phyloP scores from a whole-genome alignment of 208 protist species.

The Trypanosoma brucei region DNA sequence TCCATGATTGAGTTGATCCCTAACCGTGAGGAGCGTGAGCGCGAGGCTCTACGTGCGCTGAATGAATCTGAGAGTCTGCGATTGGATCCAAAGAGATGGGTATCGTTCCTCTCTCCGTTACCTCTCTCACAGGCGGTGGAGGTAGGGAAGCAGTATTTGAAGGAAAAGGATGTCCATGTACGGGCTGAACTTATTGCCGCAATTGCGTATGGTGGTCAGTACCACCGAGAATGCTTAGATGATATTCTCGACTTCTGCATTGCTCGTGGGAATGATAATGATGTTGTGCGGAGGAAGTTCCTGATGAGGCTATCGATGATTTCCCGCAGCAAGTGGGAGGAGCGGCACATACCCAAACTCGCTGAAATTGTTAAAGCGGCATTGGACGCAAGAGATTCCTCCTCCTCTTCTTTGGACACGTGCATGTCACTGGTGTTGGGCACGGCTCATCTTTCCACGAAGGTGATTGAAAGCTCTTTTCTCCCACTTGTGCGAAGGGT shows the following conservation, averaged over 20 bases:
- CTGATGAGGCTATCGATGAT: slow-evolving; percentile 1
- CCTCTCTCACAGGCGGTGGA: slow-evolving; percentile 8
- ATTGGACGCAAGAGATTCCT: slow-evolving; percentile 11
- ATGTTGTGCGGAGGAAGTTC: slow-evolving; percentile 13
- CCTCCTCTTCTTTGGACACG: not conserved
- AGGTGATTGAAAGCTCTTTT: slow-evolving; percentile 6
- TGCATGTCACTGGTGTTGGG: not conserved
- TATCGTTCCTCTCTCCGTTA: slow-evolving; percentile 3
- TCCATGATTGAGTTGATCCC: slow-evolving; percentile 4
- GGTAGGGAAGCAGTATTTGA: slow-evolving; percentile 8
- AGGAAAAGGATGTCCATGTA: not conserved
- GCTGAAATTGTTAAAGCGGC: slow-evolving; percentile 1
- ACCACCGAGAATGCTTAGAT: slow-evolving; percentile 9
- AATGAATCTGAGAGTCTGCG: slow-evolving; percentile 3
- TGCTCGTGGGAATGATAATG: slow-evolving; percentile 5
- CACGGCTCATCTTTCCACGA: not conserved
- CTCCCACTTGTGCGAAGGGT: not conserved
- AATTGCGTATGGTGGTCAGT: slow-evolving; percentile 8
- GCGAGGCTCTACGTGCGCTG: slow-evolving; percentile 13
- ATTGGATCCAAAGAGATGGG: not conserved
- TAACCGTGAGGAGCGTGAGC: slow-evolving; percentile 8
- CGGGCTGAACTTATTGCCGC: not conserved
- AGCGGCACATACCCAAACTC: slow-evolving; percentile 13
- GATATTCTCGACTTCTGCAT: slow-evolving; percentile 23
- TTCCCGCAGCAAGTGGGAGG: slow-evolving; percentile 7